Conservation (phyloP, 140 eudicot genomes). For the Erigeron philadelphicus region DNA sequence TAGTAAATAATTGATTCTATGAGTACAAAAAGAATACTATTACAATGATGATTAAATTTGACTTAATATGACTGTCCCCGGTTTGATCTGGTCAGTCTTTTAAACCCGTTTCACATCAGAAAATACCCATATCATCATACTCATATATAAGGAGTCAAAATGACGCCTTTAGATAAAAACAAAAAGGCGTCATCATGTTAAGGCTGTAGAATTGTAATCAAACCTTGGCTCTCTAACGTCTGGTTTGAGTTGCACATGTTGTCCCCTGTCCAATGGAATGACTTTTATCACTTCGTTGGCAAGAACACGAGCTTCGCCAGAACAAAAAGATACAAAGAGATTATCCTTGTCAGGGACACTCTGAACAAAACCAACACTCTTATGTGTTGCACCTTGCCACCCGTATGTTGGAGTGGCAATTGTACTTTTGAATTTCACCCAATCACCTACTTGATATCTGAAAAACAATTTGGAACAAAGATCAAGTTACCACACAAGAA, state of each 20-base stretch:
- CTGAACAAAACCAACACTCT: constrained; percentile 91
- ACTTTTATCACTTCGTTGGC: constrained; percentile 82
- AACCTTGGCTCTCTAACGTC: constrained; percentile 90
- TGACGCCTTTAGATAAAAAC: background rate
- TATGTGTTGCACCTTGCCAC: constrained; percentile 92
- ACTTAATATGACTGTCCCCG: background rate
- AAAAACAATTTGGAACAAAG: constrained; percentile 16
- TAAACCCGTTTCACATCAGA: background rate
- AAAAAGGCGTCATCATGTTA: background rate
- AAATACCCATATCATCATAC: background rate
- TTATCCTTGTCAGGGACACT: constrained; percentile 72
- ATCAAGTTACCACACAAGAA: background rate
- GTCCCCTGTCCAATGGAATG: constrained; percentile 92
- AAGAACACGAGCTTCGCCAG: constrained; percentile 81
- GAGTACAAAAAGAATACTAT: background rate
- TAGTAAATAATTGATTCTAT: too few species aligned
- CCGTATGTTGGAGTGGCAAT: constrained; percentile 68
- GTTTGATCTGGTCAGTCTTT: background rate
- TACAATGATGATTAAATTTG: background rate
- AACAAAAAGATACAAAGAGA: constrained; percentile 70
- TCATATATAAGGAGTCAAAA: constrained; percentile 1
- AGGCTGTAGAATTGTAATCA: constrained; percentile 12
- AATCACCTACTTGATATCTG: constrained; percentile 91
- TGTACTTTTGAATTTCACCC: constrained; percentile 84
- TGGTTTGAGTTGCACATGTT: constrained; percentile 77